Conservation (phyloP, 768 basidiomycete genomes). For the Naganishia randhawae region DNA sequence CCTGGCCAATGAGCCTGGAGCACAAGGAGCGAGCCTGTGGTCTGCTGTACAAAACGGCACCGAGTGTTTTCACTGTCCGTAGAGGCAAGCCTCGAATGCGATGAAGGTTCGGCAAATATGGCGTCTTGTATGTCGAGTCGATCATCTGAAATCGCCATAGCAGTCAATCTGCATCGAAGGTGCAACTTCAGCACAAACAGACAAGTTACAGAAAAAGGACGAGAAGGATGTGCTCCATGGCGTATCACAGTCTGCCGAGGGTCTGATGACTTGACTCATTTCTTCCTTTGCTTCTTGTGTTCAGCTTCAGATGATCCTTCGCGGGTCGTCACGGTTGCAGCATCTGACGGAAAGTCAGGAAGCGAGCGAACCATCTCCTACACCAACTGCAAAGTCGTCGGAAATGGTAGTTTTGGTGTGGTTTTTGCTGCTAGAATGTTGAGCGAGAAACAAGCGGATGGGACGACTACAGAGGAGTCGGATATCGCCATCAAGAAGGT, state of each 20-base stretch:
- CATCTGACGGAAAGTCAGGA: slow-evolving; percentile 89
- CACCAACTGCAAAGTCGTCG: slow-evolving; percentile 96
- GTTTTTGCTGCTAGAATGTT: slow-evolving; percentile 93
- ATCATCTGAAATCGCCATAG: background rate
- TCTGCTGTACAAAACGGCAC: too few species aligned
- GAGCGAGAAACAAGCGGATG: slow-evolving; percentile 41
- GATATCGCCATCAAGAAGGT: slow-evolving; percentile 99
- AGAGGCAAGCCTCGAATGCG: background rate
- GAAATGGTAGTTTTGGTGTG: slow-evolving; percentile 98
- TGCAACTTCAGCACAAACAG: background rate
- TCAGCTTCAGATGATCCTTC: slow-evolving; percentile 75
- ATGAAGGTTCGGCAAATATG: background rate
- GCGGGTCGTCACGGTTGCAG: slow-evolving; percentile 90
- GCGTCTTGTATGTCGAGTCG: background rate
- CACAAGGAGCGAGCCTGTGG: too few species aligned
- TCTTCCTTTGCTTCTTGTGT: background rate
- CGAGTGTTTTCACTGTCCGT: too few species aligned
- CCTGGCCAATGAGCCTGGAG: too few species aligned
- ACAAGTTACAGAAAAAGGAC: background rate
- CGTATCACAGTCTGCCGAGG: background rate
- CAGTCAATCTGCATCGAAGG: background rate
- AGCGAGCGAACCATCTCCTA: slow-evolving; percentile 83
- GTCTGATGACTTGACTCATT: background rate
- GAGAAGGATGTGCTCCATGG: background rate
- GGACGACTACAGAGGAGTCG: slow-evolving; percentile 39